These are phyloP conservation scores for Dissophora globulifera DNA, from an alignment of 192 early-diverging fungal genomes.

Conservation along the genomic window DNA sequence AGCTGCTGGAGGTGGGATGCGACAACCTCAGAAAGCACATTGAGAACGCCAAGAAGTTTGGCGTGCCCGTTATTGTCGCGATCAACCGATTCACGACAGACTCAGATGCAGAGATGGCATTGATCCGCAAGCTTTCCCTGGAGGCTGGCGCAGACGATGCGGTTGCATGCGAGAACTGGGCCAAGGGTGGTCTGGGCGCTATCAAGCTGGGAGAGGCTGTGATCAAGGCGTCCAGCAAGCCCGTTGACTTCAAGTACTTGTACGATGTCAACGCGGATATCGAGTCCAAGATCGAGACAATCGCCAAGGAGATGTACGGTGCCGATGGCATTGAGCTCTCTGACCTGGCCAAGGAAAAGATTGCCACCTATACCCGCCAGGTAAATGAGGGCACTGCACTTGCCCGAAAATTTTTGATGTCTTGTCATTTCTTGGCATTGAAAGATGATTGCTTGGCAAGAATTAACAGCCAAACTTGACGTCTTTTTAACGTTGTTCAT, in stretches of 20 bases:
- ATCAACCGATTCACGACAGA: constrained; percentile 92
- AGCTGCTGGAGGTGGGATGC: constrained; percentile 83
- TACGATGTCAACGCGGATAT: constrained; percentile 86
- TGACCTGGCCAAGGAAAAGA: constrained; percentile 86
- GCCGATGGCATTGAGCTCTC: constrained; percentile 91
- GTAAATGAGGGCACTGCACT: constrained; percentile 35
- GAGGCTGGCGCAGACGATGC: constrained; percentile 91
- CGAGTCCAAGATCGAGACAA: constrained; percentile 91
- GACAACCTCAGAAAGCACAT: constrained; percentile 93
- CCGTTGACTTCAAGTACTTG: constrained; percentile 81
- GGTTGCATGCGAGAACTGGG: constrained; percentile 91
- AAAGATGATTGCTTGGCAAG: no score
- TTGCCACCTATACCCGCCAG: constrained; percentile 85
- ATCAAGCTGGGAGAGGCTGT: constrained; percentile 89
- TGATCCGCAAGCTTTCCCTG: constrained; percentile 76
- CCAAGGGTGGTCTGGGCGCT: constrained; percentile 92
- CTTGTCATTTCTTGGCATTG: no score
- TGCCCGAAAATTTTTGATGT: no score
- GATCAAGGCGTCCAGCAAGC: constrained; percentile 65
- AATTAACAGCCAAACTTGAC: no score
- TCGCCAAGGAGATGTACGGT: constrained; percentile 95
- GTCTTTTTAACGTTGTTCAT: no score
- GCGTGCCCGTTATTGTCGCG: constrained; percentile 91
- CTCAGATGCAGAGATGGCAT: constrained; percentile 83
- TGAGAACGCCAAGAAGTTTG: constrained; percentile 89